Evolutionary conservation across 2,329 filamentous ascomycete species (phyloP).

Genomic region (Trichoderma arundinaceum): DNA sequence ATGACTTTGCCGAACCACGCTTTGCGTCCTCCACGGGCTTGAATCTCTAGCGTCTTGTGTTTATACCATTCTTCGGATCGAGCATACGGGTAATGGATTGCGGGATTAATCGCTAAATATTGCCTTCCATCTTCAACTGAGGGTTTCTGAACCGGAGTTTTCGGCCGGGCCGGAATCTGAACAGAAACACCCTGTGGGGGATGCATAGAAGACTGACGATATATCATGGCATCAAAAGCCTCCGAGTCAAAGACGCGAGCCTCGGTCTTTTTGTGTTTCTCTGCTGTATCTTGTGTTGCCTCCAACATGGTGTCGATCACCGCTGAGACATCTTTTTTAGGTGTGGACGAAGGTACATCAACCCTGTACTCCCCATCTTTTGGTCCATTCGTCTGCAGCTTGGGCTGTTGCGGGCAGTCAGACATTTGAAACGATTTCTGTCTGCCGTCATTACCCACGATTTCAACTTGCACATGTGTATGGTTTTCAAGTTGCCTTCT

Average conservation of each 20-base stretch:
- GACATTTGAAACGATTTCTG: neutral
- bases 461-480: neutral
- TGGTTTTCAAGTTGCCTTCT: conserved; percentile 4
- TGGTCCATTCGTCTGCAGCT: neutral
- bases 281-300: neutral
- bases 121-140: conserved; percentile 41
- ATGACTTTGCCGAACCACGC: conserved; percentile 55
- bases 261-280: conserved; percentile 7
- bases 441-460: neutral
- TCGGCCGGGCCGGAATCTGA: conserved; percentile 26
- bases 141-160: conserved; percentile 7
- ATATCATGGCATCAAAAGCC: conserved; percentile 49
- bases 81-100: conserved; percentile 53
- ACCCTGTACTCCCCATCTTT: neutral
- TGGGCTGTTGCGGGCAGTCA: neutral
- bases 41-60: conserved; percentile 57
- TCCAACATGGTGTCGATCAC: neutral
- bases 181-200: conserved; percentile 38
- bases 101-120: conserved; percentile 58
- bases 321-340: neutral
- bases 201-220: conserved; percentile 42
- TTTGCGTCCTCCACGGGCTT: conserved; percentile 55
- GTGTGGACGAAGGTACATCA: neutral
- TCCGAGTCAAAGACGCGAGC: conserved; percentile 33
- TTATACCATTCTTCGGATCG: conserved; percentile 54